These are phyloP conservation scores for Apiospora pterosperma DNA, from an alignment of 2,329 filamentous ascomycete species.

Conservation along the genomic window DNA sequence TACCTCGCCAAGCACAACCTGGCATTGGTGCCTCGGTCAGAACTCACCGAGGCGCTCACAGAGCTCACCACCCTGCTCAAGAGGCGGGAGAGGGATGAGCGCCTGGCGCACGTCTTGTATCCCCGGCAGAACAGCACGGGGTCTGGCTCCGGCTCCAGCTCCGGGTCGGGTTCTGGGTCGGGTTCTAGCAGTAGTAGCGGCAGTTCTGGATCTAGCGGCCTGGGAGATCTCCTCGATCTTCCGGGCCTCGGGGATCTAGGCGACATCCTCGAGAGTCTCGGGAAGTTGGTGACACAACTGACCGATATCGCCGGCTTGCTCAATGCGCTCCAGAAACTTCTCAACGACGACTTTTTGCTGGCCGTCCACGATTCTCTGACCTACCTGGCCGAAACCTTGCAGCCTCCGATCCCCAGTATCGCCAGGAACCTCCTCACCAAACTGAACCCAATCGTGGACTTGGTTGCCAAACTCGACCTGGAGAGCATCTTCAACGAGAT, in stretches of 20 bases:
- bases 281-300: constrained; percentile 20
- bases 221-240: constrained; percentile 16
- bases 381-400: constrained; percentile 34
- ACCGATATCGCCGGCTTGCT: constrained; percentile 24
- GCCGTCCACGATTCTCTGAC: constrained; percentile 38
- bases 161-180: constrained; percentile 9
- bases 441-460: constrained; percentile 24
- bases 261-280: constrained; percentile 20
- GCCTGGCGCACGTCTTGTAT: constrained; percentile 16
- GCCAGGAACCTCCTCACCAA: constrained; percentile 23
- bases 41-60: constrained; percentile 40
- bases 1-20: constrained; percentile 40
- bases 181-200: constrained; percentile 5
- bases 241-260: constrained; percentile 23
- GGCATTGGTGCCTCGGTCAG: constrained; percentile 40
- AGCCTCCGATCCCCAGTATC: constrained; percentile 31
- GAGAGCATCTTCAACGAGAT: constrained; percentile 24
- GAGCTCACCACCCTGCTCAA: constrained; percentile 39
- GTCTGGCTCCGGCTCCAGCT: constrained; percentile 11
- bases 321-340: constrained; percentile 27
- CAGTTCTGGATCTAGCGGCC: background rate
- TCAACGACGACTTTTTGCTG: constrained; percentile 36
- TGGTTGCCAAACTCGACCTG: constrained; percentile 23
- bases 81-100: constrained; percentile 17
- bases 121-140: constrained; percentile 20